Percentiles rank a stretch among this genome's conserved stretches.
phyloP scores from a whole-genome alignment of 2,329 filamentous ascomycete genomes.

The Niveomyces coronatus region DNA sequence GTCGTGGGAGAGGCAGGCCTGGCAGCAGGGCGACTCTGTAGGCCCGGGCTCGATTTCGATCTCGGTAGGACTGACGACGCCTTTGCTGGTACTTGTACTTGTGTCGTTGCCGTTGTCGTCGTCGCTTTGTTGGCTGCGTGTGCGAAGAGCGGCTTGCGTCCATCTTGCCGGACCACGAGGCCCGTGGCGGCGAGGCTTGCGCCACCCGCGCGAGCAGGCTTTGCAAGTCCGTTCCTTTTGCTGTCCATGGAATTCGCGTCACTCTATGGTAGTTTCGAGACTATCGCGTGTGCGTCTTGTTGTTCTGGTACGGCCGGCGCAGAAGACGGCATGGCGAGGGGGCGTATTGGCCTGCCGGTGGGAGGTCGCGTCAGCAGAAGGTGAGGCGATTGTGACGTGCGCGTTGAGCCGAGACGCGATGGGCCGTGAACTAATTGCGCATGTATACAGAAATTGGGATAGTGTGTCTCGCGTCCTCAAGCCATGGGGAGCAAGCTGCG shows the following conservation, averaged over 20 bases:
- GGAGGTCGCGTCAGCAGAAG: constrained; percentile 1
- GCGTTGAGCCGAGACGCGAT: not conserved
- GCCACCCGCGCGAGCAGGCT: not conserved
- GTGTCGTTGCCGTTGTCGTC: constrained; percentile 11
- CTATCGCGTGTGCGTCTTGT: not conserved
- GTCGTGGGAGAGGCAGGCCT: constrained; percentile 8
- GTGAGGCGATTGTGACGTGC: not conserved
- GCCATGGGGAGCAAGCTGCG: no score
- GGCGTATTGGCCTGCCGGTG: not conserved
- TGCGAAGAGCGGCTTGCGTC: constrained; percentile 7
- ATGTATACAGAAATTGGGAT: no score
- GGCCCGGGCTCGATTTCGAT: constrained; percentile 8
- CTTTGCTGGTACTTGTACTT: constrained; percentile 6
- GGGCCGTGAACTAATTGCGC: not conserved
- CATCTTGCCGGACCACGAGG: constrained; percentile 2
- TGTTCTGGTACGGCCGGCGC: constrained; percentile 1
- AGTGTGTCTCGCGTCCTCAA: no score
- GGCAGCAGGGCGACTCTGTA: constrained; percentile 11
- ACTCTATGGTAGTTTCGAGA: not conserved
- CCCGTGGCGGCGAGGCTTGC: not conserved
- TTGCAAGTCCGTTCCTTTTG: not conserved
- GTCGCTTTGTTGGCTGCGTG: not conserved
- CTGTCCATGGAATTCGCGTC: constrained; percentile 1
- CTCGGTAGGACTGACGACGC: not conserved
- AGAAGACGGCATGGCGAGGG: constrained; percentile 2